These are phyloP conservation scores for Furculomyces boomerangus DNA, from an alignment of 371 early-diverging fungal species.

Conservation along the genomic window DNA sequence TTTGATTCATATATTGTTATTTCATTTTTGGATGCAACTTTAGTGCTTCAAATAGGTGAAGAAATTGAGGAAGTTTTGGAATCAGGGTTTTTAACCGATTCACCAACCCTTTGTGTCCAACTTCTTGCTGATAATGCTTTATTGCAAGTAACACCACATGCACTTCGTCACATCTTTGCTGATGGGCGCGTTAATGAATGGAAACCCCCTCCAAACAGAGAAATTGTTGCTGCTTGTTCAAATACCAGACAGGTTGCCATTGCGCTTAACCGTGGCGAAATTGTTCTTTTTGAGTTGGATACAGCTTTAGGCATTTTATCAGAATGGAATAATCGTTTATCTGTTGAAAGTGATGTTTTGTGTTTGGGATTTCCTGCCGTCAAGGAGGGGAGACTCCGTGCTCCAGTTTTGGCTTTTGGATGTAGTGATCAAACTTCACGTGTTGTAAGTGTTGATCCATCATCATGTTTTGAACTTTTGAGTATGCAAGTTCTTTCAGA, in stretches of 20 bases:
- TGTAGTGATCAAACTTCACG: slow-evolving; percentile 86
- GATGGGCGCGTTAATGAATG: slow-evolving; percentile 87
- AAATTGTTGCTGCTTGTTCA: slow-evolving; percentile 57
- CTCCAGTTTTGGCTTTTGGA: slow-evolving; percentile 75
- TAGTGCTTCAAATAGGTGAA: slow-evolving; percentile 84
- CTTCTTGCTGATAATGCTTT: slow-evolving; percentile 74
- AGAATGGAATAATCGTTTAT: slow-evolving; percentile 66
- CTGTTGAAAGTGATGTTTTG: slow-evolving; percentile 48
- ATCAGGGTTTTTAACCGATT: slow-evolving; percentile 61
- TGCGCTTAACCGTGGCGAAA: slow-evolving; percentile 63
- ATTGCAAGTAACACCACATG: slow-evolving; percentile 79
- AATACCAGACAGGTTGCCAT: slow-evolving; percentile 70
- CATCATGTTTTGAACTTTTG: slow-evolving; percentile 52
- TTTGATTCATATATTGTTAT: slow-evolving; percentile 80
- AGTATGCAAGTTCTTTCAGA: slow-evolving; percentile 57
- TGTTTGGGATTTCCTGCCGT: slow-evolving; percentile 64
- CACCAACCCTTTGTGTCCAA: slow-evolving; percentile 68
- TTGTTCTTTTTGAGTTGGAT: slow-evolving; percentile 90
- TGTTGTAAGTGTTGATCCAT: slow-evolving; percentile 66
- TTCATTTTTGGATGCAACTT: slow-evolving; percentile 80
- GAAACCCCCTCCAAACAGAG: slow-evolving; percentile 58
- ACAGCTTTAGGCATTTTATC: slow-evolving; percentile 53
- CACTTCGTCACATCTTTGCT: slow-evolving; percentile 70
- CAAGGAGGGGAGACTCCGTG: slow-evolving; percentile 58
- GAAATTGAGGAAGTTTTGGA: slow-evolving; percentile 88